These are phyloP conservation scores for Dothidotthia symphoricarpi DNA, from an alignment of 2,329 filamentous ascomycete genomes.

Conservation along the genomic window DNA sequence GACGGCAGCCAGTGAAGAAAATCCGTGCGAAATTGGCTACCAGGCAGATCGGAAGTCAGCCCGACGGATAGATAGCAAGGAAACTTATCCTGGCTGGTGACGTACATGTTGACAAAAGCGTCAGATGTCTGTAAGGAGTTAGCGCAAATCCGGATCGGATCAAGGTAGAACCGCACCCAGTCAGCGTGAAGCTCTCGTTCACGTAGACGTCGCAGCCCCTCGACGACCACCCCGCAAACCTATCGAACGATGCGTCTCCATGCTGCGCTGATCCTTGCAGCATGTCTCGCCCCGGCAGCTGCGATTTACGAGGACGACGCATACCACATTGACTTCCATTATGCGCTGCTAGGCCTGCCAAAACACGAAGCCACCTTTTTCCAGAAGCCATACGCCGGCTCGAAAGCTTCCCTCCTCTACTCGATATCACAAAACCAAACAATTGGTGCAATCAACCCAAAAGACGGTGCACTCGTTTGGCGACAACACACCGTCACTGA, in stretches of 20 bases:
- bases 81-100: too few species aligned
- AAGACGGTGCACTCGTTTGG: slow-evolving; percentile 82
- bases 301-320: slow-evolving; percentile 90
- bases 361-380: slow-evolving; percentile 87
- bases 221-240: slow-evolving; percentile 8
- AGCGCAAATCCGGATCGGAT: too few species aligned
- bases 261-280: slow-evolving; percentile 38
- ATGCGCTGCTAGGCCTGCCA: slow-evolving; percentile 81
- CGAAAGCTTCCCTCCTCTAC: slow-evolving; percentile 86
- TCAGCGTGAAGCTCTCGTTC: neutral
- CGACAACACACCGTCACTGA: slow-evolving; percentile 66
- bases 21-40: too few species aligned
- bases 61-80: too few species aligned
- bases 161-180: too few species aligned
- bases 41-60: too few species aligned
- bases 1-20: too few species aligned
- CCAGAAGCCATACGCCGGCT: slow-evolving; percentile 77
- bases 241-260: slow-evolving; percentile 38
- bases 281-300: slow-evolving; percentile 51
- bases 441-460: slow-evolving; percentile 84
- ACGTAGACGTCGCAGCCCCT: slow-evolving; percentile 3
- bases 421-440: slow-evolving; percentile 82
- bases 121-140: neutral
- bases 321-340: slow-evolving; percentile 87
- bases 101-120: neutral